phyloP scores from a whole-genome alignment of 2,329 filamentous ascomycete genomes.

The Fusarium miscanthi region DNA sequence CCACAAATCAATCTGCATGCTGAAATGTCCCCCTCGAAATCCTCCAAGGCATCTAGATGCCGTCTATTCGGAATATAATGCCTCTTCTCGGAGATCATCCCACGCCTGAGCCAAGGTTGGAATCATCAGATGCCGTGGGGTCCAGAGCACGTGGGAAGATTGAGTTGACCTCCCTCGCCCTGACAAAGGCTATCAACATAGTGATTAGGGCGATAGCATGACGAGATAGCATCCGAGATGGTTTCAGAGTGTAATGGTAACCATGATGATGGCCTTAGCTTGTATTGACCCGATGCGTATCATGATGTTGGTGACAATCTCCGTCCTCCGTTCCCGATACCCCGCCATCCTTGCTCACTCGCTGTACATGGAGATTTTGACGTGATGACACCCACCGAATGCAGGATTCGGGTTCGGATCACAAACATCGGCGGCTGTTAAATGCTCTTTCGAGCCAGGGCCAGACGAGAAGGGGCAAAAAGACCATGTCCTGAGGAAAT shows the following conservation, averaged over 20 bases:
- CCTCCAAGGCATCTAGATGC: constrained; percentile 10
- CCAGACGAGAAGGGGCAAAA: background rate
- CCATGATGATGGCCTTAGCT: background rate
- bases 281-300: background rate
- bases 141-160: constrained; percentile 29
- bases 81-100: constrained; percentile 26
- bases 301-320: constrained; percentile 11
- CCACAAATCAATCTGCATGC: background rate
- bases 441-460: background rate
- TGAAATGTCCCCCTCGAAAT: background rate
- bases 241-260: background rate
- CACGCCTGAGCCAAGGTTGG: constrained; percentile 24
- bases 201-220: constrained; percentile 11
- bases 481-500: background rate
- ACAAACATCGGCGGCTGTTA: constrained; percentile 20
- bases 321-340: constrained; percentile 25
- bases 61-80: constrained; percentile 29
- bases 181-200: constrained; percentile 4
- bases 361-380: constrained; percentile 12
- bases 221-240: background rate
- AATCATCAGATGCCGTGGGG: constrained; percentile 35
- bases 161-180: constrained; percentile 5
- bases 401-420: constrained; percentile 25
- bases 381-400: constrained; percentile 31
- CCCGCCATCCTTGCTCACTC: constrained; percentile 25